Evolutionary conservation across 768 basidiomycete genomes (phyloP).

Genomic region (Postia placenta): DNA sequence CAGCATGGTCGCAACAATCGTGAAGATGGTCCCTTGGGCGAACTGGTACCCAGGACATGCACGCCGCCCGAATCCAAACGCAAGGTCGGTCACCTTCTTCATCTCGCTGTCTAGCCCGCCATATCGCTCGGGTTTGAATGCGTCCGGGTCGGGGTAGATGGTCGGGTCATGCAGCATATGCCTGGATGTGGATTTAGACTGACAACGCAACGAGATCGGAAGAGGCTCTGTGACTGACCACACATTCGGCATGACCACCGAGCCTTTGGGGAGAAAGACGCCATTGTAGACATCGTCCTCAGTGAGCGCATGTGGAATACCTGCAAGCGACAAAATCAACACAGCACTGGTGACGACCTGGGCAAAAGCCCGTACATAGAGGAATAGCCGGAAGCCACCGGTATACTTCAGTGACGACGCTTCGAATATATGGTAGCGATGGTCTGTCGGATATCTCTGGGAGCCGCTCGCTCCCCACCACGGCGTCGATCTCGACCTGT

Average conservation of each 20-base stretch:
- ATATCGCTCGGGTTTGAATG: constrained; percentile 33
- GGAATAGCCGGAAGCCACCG: constrained; percentile 25
- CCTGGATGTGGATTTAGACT: background rate
- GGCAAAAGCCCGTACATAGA: constrained; percentile 8
- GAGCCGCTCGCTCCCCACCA: no score
- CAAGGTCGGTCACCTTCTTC: constrained; percentile 5
- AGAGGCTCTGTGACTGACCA: constrained; percentile 11
- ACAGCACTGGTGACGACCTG: no score
- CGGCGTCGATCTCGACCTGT: constrained; percentile 25
- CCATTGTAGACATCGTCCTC: constrained; percentile 25
- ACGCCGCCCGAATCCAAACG: constrained; percentile 33
- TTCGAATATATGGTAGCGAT: no score
- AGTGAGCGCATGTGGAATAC: constrained; percentile 15
- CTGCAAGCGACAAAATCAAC: background rate
- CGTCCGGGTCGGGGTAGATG: constrained; percentile 25
- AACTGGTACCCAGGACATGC: constrained; percentile 6
- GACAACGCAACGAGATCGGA: background rate
- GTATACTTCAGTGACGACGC: constrained; percentile 20
- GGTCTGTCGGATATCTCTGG: no score
- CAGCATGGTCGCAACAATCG: constrained; percentile 4
- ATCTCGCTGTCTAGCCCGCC: no score
- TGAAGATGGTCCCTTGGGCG: constrained; percentile 6
- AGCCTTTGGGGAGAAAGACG: constrained; percentile 23
- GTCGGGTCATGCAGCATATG: constrained; percentile 25
- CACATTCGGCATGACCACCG: constrained; percentile 19